phyloP scores from a whole-genome alignment of 75 land plant genomes.

The Azolla pinnata region DNA sequence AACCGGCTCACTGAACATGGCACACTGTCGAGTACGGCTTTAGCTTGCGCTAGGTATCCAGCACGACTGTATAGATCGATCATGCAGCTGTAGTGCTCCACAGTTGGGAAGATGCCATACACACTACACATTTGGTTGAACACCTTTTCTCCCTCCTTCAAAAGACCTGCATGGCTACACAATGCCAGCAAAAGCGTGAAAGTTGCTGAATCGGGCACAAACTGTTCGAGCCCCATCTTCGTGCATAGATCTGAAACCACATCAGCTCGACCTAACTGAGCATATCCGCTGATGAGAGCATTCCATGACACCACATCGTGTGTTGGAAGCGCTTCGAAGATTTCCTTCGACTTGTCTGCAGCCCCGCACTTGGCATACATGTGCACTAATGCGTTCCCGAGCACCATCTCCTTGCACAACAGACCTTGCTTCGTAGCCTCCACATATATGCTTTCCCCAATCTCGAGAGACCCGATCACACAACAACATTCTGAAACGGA shows the following conservation, averaged over 20 bases:
- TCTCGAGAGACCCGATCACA: neutral
- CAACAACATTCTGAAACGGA: conserved; percentile 9
- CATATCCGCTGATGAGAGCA: conserved; percentile 12
- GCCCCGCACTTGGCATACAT: conserved; percentile 1
- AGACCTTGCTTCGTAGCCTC: neutral
- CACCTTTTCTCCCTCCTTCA: conserved; percentile 7
- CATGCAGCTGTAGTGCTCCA: conserved; percentile 29
- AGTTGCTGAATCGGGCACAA: conserved; percentile 3
- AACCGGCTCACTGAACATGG: neutral
- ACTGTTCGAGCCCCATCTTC: conserved; percentile 9
- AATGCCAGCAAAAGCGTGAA: conserved; percentile 4
- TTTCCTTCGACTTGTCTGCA: neutral
- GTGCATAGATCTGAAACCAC: conserved; percentile 2
- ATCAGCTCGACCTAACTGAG: conserved; percentile 1
- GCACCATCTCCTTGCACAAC: neutral
- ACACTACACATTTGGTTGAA: conserved; percentile 17
- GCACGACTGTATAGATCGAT: conserved; percentile 21
- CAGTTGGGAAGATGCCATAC: conserved; percentile 11
- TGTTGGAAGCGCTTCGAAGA: conserved; percentile 6
- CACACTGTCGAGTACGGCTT: conserved; percentile 1
- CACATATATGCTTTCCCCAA: neutral
- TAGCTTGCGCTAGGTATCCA: conserved; percentile 9
- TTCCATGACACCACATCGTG: conserved; percentile 16
- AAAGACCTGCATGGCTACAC: conserved; percentile 31
- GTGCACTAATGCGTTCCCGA: neutral